Conservation (phyloP, 1,284 basidiomycete genomes). For the Ceratobasidium sp. region DNA sequence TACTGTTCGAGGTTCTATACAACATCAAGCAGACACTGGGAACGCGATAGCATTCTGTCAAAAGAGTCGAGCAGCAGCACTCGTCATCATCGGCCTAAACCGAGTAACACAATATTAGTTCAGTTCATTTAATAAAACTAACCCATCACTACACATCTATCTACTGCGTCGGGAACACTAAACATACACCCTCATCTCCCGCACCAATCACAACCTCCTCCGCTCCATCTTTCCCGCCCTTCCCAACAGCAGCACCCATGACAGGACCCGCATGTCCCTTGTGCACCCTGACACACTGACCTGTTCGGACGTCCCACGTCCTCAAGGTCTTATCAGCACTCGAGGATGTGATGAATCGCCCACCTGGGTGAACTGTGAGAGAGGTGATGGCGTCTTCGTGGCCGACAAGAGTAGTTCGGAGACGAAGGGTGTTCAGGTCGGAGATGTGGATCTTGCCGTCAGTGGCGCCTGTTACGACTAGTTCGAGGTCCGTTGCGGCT, state of each 20-base stretch:
- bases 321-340: conserved; percentile 87
- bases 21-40: no score
- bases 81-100: no score
- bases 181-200: conserved; percentile 85
- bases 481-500: conserved; percentile 64
- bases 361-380: conserved; percentile 74
- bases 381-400: conserved; percentile 86
- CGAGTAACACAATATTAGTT: no score
- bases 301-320: conserved; percentile 94
- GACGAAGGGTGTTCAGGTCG: conserved; percentile 87
- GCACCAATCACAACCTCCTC: conserved; percentile 77
- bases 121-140: conserved; percentile 10
- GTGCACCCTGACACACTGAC: conserved; percentile 80
- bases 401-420: conserved; percentile 68
- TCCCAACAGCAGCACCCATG: conserved; percentile 77
- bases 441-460: conserved; percentile 95
- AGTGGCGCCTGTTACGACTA: conserved; percentile 88
- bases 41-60: no score
- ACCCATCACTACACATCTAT: not conserved
- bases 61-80: no score
- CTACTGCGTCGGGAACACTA: conserved; percentile 66
- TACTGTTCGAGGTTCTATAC: no score
- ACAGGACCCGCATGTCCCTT: conserved; percentile 87
- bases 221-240: conserved; percentile 63
- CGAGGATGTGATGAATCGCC: conserved; percentile 80